Evolutionary conservation across 768 basidiomycete species (phyloP).

Genomic region (Pleurotus sapidus): DNA sequence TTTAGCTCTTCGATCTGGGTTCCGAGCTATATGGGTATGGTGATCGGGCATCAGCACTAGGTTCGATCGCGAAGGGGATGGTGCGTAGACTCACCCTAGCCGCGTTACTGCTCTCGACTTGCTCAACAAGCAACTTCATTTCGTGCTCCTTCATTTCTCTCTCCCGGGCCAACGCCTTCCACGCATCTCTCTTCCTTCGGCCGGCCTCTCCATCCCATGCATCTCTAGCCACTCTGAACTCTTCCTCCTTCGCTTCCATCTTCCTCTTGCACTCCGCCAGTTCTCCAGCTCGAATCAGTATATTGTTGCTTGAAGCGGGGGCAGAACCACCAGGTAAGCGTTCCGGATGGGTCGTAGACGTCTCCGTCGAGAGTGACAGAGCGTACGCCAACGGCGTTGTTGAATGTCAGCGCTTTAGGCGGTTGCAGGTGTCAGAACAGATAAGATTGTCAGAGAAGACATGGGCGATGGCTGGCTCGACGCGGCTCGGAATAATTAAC

Average conservation of each 20-base stretch:
- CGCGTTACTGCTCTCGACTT: conserved; percentile 87
- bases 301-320: conserved; percentile 63
- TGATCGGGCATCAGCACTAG: not conserved
- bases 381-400: conserved; percentile 58
- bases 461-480: conserved; percentile 85
- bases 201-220: conserved; percentile 58
- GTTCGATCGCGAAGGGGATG: not conserved
- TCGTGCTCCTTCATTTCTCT: conserved; percentile 92
- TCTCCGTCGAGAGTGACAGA: conserved; percentile 95
- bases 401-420: conserved; percentile 91
- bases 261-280: conserved; percentile 65
- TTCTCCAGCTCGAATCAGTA: conserved; percentile 82
- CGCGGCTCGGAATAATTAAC: conserved; percentile 79
- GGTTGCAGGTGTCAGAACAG: conserved; percentile 82
- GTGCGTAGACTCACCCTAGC: conserved; percentile 57
- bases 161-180: conserved; percentile 60
- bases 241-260: conserved; percentile 44
- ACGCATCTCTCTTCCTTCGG: conserved; percentile 55
- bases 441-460: conserved; percentile 94
- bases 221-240: conserved; percentile 49
- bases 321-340: conserved; percentile 89
- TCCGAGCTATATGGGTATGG: conserved; percentile 53
- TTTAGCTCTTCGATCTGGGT: conserved; percentile 76
- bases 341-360: conserved; percentile 94
- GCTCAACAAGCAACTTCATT: conserved; percentile 75